Evolutionary conservation across 2,329 filamentous ascomycete species (phyloP).

Genomic region (Chrysoporthe austroafricana): DNA sequence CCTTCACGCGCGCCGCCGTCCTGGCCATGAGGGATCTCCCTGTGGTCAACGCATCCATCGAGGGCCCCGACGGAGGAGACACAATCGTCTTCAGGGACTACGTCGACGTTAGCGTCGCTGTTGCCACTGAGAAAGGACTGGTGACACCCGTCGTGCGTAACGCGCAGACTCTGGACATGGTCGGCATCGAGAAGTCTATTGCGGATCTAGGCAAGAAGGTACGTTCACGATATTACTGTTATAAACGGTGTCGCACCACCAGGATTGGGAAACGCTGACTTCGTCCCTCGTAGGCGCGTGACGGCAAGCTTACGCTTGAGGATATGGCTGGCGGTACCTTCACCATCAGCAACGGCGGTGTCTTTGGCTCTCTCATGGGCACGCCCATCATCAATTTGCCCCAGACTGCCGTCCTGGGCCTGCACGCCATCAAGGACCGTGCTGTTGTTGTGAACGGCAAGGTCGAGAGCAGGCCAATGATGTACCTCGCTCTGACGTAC

Average conservation of each 20-base stretch:
- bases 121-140: slow-evolving; percentile 95
- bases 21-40: slow-evolving; percentile 96
- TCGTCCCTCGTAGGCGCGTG: slow-evolving; percentile 70
- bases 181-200: slow-evolving; percentile 89
- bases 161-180: slow-evolving; percentile 82
- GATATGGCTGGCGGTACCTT: slow-evolving; percentile 99
- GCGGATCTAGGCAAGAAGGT: slow-evolving; percentile 96
- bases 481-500: slow-evolving; percentile 97
- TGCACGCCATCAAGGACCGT: slow-evolving; percentile 96
- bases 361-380: slow-evolving; percentile 96
- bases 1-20: slow-evolving; percentile 87
- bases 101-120: slow-evolving; percentile 95
- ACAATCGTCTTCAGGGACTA: slow-evolving; percentile 99
- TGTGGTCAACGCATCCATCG: slow-evolving; percentile 93
- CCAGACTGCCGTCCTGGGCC: slow-evolving; percentile 87
- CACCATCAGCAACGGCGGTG: slow-evolving; percentile 95
- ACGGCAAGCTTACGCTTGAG: slow-evolving; percentile 96
- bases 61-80: slow-evolving; percentile 91
- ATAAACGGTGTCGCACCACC: neutral
- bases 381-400: slow-evolving; percentile 98
- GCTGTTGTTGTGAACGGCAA: slow-evolving; percentile 90
- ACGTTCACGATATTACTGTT: slow-evolving; percentile 31
- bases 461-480: slow-evolving; percentile 97
- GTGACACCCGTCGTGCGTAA: slow-evolving; percentile 97
- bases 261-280: slow-evolving; percentile 10